Percentiles rank a stretch among this genome's conserved stretches.
phyloP scores from a whole-genome alignment of 495 filamentous ascomycete genomes.

The Penicilliopsis zonata region DNA sequence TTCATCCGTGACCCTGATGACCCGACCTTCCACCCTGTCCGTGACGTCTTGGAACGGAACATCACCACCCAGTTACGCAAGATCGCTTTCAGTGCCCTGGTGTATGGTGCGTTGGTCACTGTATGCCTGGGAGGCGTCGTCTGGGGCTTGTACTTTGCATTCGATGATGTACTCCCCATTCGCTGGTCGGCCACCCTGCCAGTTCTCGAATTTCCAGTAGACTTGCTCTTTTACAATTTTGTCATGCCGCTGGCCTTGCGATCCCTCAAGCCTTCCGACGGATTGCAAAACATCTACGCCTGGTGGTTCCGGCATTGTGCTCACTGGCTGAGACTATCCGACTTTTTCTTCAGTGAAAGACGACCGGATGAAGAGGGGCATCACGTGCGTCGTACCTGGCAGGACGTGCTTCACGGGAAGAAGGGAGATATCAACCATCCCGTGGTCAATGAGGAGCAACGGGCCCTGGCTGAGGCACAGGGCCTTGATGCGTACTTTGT shows the following conservation, averaged over 20 bases:
- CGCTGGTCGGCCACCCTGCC: constrained; percentile 86
- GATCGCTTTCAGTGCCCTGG: constrained; percentile 88
- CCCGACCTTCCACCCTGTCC: constrained; percentile 93
- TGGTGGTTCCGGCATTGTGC: constrained; percentile 97
- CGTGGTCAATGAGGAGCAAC: constrained; percentile 25
- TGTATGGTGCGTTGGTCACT: constrained; percentile 88
- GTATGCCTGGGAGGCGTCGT: constrained; percentile 92
- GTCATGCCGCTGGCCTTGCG: constrained; percentile 75
- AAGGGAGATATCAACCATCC: constrained; percentile 39
- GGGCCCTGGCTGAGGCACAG: constrained; percentile 18
- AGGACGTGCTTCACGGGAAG: constrained; percentile 28
- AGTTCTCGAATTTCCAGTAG: constrained; percentile 86
- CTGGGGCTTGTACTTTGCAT: constrained; percentile 64
- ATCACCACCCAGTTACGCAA: constrained; percentile 90
- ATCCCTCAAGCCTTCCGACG: constrained; percentile 73
- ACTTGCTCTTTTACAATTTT: constrained; percentile 93
- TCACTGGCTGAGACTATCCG: constrained; percentile 62
- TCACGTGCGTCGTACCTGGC: constrained; percentile 44
- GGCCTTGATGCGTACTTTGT: constrained; percentile 40
- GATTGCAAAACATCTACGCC: constrained; percentile 69
- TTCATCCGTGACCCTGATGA: constrained; percentile 99
- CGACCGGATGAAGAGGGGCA: constrained; percentile 72
- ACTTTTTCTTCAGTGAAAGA: constrained; percentile 86
- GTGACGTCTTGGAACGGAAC: constrained; percentile 89
- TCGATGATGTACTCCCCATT: constrained; percentile 69